A percentile compares a stretch with the other conserved stretches of the same genome.
Evolutionary conservation across 192 early-diverging fungal genomes (phyloP).

Genomic region (Obelidium mucronatum): DNA sequence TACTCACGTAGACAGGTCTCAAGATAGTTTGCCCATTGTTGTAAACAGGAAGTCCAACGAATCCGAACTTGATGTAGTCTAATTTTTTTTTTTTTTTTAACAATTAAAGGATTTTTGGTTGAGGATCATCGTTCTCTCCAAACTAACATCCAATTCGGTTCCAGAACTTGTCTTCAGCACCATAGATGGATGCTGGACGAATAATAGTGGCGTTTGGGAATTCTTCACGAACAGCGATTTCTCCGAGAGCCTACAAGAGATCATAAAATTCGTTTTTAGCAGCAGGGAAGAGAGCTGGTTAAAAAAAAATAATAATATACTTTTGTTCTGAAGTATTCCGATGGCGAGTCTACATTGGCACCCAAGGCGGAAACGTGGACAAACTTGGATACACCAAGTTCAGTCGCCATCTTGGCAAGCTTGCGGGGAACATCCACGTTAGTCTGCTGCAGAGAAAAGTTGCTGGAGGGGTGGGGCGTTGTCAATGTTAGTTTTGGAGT

Average conservation of each 20-base stretch:
- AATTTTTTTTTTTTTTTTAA: not conserved
- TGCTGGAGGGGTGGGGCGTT: slow-evolving; percentile 64
- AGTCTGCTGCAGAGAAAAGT: slow-evolving; percentile 86
- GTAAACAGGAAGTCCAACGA: slow-evolving; percentile 62
- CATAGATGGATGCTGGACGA: slow-evolving; percentile 87
- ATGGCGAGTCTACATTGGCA: slow-evolving; percentile 76
- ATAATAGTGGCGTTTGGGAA: slow-evolving; percentile 96
- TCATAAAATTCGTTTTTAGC: not conserved
- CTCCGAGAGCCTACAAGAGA: slow-evolving; percentile 77
- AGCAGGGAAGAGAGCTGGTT: not conserved
- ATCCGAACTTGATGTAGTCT: slow-evolving; percentile 43
- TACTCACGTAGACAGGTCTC: slow-evolving; percentile 73
- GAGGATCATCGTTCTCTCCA: not conserved
- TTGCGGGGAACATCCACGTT: slow-evolving; percentile 84
- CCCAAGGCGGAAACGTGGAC: slow-evolving; percentile 91
- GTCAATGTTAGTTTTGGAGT: not conserved
- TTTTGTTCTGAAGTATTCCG: slow-evolving; percentile 85
- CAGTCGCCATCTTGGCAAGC: slow-evolving; percentile 80
- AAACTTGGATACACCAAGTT: slow-evolving; percentile 83
- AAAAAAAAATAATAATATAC: slow-evolving; percentile 47
- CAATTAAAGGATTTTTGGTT: not conserved
- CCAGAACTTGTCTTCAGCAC: slow-evolving; percentile 92
- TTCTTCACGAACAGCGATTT: slow-evolving; percentile 85
- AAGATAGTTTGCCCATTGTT: slow-evolving; percentile 74
- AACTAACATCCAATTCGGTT: slow-evolving; percentile 80